phyloP scores from a whole-genome alignment of 2,329 filamentous ascomycete genomes.

The Aspergillus transmontanensis region DNA sequence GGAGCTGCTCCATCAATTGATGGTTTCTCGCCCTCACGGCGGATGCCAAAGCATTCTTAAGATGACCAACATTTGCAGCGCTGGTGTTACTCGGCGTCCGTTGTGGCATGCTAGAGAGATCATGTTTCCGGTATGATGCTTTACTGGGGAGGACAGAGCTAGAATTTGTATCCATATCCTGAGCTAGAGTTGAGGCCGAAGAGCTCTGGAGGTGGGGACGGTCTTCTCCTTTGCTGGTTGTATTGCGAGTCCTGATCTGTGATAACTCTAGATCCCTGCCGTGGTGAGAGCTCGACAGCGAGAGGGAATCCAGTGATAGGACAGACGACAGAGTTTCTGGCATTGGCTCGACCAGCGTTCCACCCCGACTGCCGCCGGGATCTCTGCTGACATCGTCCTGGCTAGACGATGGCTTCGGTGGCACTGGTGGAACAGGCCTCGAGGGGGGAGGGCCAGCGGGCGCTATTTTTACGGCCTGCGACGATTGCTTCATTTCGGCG shows the following conservation, averaged over 20 bases:
- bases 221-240: background rate
- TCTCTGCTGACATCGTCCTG: constrained; percentile 11
- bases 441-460: constrained; percentile 10
- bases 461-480: background rate
- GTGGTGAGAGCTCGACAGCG: constrained; percentile 7
- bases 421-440: constrained; percentile 21
- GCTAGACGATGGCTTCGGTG: constrained; percentile 29
- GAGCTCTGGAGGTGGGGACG: constrained; percentile 1
- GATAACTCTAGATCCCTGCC: background rate
- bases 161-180: background rate
- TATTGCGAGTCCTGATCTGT: background rate
- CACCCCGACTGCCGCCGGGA: background rate
- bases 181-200: background rate
- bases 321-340: constrained; percentile 30
- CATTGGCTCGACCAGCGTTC: constrained; percentile 23
- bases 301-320: constrained; percentile 29
- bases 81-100: constrained; percentile 14
- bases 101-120: constrained; percentile 1
- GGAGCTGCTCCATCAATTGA: constrained; percentile 58
- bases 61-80: constrained; percentile 7
- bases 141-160: background rate
- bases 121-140: background rate
- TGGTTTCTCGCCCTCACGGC: constrained; percentile 62
- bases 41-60: constrained; percentile 47
- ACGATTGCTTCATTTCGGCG: constrained; percentile 6